Conservation (phyloP, 2,329 filamentous ascomycete genomes). For the Calonectria fujianensis region DNA sequence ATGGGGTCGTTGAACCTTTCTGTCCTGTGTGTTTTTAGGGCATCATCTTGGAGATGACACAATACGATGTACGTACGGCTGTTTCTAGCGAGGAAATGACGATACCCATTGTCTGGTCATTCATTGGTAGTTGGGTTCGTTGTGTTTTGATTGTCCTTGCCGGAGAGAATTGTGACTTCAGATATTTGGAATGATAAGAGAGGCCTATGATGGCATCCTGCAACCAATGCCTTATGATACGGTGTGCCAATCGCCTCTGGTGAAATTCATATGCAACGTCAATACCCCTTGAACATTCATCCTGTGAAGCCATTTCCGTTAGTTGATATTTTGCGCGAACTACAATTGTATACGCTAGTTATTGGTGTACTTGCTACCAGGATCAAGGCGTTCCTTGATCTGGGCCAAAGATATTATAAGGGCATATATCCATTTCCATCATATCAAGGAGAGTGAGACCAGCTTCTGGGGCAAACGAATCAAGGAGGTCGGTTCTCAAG, state of each 20-base stretch:
- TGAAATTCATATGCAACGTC: background rate
- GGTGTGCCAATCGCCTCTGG: background rate
- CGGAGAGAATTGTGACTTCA: background rate
- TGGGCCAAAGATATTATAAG: background rate
- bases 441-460: slow-evolving; percentile 3
- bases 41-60: slow-evolving; percentile 32
- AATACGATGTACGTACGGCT: slow-evolving; percentile 43
- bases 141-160: background rate
- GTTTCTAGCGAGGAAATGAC: slow-evolving; percentile 46
- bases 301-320: background rate
- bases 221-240: background rate
- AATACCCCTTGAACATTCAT: background rate
- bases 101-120: slow-evolving; percentile 44
- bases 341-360: background rate
- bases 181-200: background rate
- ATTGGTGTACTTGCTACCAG: background rate
- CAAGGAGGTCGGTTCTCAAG: background rate
- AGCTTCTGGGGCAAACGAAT: background rate
- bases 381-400: background rate
- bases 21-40: slow-evolving; percentile 17
- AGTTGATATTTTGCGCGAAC: background rate
- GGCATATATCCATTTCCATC: slow-evolving; percentile 15
- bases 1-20: background rate
- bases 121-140: background rate
- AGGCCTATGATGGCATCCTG: too few relatives aligned